These are phyloP conservation scores for Phaeophleospora eucalypticola DNA, from an alignment of 2,329 filamentous ascomycete genomes.

Conservation along the genomic window DNA sequence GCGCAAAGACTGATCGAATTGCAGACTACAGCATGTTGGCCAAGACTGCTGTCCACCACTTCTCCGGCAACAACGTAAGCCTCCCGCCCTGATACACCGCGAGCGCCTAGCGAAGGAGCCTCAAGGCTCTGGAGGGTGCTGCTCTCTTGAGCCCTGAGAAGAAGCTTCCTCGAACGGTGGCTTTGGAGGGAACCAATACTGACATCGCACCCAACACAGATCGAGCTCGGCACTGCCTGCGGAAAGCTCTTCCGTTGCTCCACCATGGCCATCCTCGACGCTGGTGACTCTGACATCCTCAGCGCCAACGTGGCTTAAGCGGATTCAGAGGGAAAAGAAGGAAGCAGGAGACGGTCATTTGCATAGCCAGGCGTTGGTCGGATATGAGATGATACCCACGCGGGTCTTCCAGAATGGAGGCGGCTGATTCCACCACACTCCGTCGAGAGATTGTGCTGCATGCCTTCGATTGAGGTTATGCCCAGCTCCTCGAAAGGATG, in stretches of 20 bases:
- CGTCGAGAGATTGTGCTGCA: not conserved
- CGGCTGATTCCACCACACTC: not conserved
- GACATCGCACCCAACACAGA: conserved; percentile 58
- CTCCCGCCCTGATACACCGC: conserved; percentile 11
- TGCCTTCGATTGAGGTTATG: not conserved
- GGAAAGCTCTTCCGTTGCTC: conserved; percentile 99
- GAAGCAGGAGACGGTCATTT: conserved; percentile 4
- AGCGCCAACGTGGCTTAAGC: conserved; percentile 58
- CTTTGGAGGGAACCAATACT: conserved; percentile 75
- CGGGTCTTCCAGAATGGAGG: not conserved
- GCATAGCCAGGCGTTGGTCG: conserved; percentile 1
- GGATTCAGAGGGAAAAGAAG: conserved; percentile 5
- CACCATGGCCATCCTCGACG: conserved; percentile 94
- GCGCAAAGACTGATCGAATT: conserved; percentile 14
- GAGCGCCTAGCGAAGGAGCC: conserved; percentile 35
- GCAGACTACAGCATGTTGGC: conserved; percentile 77
- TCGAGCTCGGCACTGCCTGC: conserved; percentile 95
- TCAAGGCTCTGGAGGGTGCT: conserved; percentile 34
- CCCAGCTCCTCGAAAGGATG: not conserved
- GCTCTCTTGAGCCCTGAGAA: conserved; percentile 71
- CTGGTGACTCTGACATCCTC: conserved; percentile 95
- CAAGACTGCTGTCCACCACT: conserved; percentile 97
- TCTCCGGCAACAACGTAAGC: conserved; percentile 98
- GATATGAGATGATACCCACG: no score
- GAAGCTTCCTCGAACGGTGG: conserved; percentile 56